Conservation (phyloP, 2,329 filamentous ascomycete species). For the Clonostachys rhizophaga region DNA sequence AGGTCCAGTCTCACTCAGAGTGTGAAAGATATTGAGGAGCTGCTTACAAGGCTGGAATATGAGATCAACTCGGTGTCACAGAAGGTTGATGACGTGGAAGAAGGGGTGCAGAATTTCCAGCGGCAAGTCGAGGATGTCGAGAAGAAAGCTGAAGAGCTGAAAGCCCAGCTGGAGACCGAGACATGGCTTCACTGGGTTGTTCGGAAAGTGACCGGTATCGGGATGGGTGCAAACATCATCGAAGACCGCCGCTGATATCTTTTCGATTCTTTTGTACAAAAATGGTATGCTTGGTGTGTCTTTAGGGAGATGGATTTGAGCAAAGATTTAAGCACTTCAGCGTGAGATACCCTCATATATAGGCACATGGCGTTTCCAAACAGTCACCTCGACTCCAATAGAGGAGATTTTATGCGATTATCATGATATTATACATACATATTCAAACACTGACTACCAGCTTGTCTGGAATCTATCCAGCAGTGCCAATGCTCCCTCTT, state of each 20-base stretch:
- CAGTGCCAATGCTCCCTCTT: too few relatives aligned
- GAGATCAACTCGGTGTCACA: constrained; percentile 77
- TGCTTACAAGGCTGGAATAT: constrained; percentile 86
- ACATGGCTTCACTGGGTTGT: constrained; percentile 62
- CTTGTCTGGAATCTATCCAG: too few relatives aligned
- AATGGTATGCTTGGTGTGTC: too few relatives aligned
- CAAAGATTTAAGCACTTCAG: too few relatives aligned
- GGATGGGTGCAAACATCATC: constrained; percentile 52
- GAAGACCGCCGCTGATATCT: constrained; percentile 6
- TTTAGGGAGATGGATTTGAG: too few relatives aligned
- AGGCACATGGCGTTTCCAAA: too few relatives aligned
- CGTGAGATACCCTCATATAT: too few relatives aligned
- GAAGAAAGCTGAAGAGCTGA: constrained; percentile 56
- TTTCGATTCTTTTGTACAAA: not conserved
- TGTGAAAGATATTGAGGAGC: constrained; percentile 72
- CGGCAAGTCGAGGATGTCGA: constrained; percentile 71
- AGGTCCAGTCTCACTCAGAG: constrained; percentile 63
- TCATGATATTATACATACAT: too few relatives aligned
- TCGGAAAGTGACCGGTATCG: constrained; percentile 55
- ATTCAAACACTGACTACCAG: too few relatives aligned
- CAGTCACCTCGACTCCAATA: too few relatives aligned
- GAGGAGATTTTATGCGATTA: too few relatives aligned
- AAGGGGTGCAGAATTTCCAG: constrained; percentile 75
- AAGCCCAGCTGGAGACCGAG: constrained; percentile 58
- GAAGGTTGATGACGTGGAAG: constrained; percentile 83